Base-by-base conservation (phyloP, 768 basidiomycete genomes). In the Auriscalpium vulgare region DNA sequence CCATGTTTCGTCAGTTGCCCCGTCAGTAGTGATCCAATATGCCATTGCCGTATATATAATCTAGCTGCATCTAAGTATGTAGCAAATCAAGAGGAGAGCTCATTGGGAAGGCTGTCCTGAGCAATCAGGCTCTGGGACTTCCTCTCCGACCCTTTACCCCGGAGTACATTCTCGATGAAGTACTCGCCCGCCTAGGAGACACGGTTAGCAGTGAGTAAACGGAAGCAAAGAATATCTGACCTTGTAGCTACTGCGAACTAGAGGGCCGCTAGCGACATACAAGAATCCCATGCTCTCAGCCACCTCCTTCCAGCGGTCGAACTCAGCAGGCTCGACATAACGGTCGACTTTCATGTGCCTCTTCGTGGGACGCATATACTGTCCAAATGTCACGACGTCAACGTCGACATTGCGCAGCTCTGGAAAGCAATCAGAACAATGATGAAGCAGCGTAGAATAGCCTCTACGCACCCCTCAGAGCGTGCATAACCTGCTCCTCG, bases 321-420 rank as follows among this genome's bases (percentile, higher is more conserved):
- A 99, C 68, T 98, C 95, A 4, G 83, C 80, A 1, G 97, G 97
- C 58, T 91, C 84, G 21, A 98, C 93, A 64, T 99, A 99, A 35
- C 92, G 88, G 62, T 92, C 88, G 10, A 99, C 97, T 71, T 98
- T 99, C 97, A 99, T 98, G 71, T 99, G 97, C 34, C 86, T 82
- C 71, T 98, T 98, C 9, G 97, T 97, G 8, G 97, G 97, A 50
- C 97, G 88, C 97, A 99, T 98, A 71, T 99, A 99, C 73, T 99
- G 97, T 2, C 97, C 97, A 68, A 99, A 98, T 2, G 97, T 99
- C 34, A 99, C 93, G 7, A 99, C 95, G 66, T 98, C 95, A 47
- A 98, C 95, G 62, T 92, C 80, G 47, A 84, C 75, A 61, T 85
- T 85, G 46, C 95, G 87, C 8, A 98, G 79, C 60, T 95, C 97